Conservation (phyloP, 208 protist genomes). For the Leptomonas pyrrhocoris region DNA sequence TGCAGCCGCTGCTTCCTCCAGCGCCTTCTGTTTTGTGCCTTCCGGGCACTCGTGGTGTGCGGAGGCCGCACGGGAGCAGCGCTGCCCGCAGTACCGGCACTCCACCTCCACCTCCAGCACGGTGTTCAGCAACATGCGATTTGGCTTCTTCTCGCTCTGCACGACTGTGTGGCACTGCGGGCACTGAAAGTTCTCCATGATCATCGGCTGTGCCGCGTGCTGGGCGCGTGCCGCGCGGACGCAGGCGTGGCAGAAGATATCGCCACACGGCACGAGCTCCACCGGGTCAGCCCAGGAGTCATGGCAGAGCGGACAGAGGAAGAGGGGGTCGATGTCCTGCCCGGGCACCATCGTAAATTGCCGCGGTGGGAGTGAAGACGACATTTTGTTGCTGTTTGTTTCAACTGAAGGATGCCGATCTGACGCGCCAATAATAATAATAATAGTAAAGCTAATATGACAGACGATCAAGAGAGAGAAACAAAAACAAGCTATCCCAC, state of each 20-base stretch:
- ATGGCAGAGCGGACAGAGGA: conserved; percentile 68
- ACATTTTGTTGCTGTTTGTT: conserved; percentile 7
- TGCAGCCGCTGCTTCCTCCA: not conserved
- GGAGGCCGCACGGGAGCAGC: conserved; percentile 48
- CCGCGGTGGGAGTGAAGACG: not conserved
- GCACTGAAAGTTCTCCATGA: conserved; percentile 45
- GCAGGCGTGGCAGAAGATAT: conserved; percentile 72
- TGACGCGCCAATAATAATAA: too few relatives aligned
- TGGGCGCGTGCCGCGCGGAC: conserved; percentile 24
- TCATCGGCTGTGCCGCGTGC: conserved; percentile 34
- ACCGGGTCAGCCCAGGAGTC: conserved; percentile 73
- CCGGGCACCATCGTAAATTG: conserved; percentile 36
- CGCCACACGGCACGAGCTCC: conserved; percentile 45
- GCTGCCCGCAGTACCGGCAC: conserved; percentile 68
- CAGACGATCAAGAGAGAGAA: too few relatives aligned
- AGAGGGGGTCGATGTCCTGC: conserved; percentile 42
- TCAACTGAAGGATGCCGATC: not conserved
- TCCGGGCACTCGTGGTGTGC: conserved; percentile 30
- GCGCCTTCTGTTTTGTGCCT: not conserved
- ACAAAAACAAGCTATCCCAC: too few relatives aligned
- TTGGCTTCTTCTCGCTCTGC: conserved; percentile 43
- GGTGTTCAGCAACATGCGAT: conserved; percentile 75
- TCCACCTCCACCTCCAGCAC: conserved; percentile 55
- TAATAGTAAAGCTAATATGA: too few relatives aligned
- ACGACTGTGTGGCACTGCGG: conserved; percentile 62